Conservation (phyloP, 2,329 filamentous ascomycete genomes). For the Rhynchosporium secalis region DNA sequence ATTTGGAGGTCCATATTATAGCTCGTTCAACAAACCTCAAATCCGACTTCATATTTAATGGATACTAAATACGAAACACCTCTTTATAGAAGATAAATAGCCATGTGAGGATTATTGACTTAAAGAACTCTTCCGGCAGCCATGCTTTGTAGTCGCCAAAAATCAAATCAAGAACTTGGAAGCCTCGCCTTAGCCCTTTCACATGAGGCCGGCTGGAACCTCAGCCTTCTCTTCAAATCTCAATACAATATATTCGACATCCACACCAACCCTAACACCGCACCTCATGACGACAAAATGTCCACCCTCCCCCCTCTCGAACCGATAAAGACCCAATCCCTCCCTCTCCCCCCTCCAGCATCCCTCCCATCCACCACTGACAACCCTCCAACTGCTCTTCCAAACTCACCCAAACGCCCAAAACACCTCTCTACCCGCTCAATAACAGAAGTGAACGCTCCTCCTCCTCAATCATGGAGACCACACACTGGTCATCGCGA, state of each 20-base stretch:
- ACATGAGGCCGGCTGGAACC: not conserved
- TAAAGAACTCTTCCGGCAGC: too few species aligned
- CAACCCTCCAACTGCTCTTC: too few species aligned
- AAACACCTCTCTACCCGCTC: conserved; percentile 58
- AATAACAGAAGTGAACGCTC: conserved; percentile 29
- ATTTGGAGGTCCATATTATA: too few species aligned
- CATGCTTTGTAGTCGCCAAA: too few species aligned
- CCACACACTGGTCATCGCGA: conserved; percentile 39
- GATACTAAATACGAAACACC: too few species aligned
- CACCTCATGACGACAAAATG: not conserved
- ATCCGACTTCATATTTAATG: too few species aligned
- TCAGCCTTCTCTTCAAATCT: not conserved
- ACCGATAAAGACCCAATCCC: not conserved
- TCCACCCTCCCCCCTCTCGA: conserved; percentile 1
- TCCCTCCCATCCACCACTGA: too few species aligned
- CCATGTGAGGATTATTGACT: too few species aligned
- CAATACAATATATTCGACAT: not conserved
- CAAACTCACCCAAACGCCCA: conserved; percentile 41
- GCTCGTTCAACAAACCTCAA: too few species aligned
- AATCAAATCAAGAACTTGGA: not conserved
- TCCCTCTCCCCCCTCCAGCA: conserved; percentile 1
- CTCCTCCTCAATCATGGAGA: conserved; percentile 29
- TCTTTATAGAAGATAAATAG: too few species aligned
- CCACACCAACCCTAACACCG: not conserved
- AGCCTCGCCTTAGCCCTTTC: too few species aligned